Evolutionary conservation across 192 early-diverging fungal genomes (phyloP), one percentile per base, ranked within the genome.

Genomic region (Coemansia sp.): DNA sequence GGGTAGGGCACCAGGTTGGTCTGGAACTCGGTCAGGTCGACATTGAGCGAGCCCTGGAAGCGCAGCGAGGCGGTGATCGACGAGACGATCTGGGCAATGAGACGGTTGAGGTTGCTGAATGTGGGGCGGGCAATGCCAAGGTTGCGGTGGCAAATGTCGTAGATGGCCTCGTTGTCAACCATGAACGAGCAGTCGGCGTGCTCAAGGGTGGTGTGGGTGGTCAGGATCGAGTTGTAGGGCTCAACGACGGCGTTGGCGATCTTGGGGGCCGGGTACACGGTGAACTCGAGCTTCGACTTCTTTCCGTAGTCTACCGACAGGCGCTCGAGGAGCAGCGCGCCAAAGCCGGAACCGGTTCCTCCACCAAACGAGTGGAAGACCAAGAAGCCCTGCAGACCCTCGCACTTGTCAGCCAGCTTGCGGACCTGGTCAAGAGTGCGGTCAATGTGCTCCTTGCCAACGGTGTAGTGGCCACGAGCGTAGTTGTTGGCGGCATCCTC

Each of bases 401-500:
- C 91, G 85, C 97, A 97, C 88, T 93, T 94, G 85, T 99, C 97
- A 42, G 97, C 93, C 38, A 99, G 90, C 86, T 94, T 95, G 75
- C 97, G 90, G 75, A 99, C 91, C 75, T 94, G 93, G 83, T 99
- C 97, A 62, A 99, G 86, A 63, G 96, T 95, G 59, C 86, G 77
- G 85, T 99, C 95, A 61, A 99, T 94, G 73, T 97, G 90, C 82
- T 97, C 97, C 89, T 99, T 99, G 69, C 97, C 97, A 68, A 99
- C 92, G 64, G 97, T 99, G 89, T 97, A 99, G 83, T 99, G 95
- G 76, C 97, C 97, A 87, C 97, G 95, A 60, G 97, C 97, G 77
- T 99, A 98, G 91, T 99, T 99, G 88, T 99, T 97, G 72, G 97
- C 97, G 13, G 97, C 97, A 80, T 99, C 97, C 85, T 99, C 97